Base-by-base conservation (phyloP, 805 yeast species). In the Cyberlindnera saturnus region DNA sequence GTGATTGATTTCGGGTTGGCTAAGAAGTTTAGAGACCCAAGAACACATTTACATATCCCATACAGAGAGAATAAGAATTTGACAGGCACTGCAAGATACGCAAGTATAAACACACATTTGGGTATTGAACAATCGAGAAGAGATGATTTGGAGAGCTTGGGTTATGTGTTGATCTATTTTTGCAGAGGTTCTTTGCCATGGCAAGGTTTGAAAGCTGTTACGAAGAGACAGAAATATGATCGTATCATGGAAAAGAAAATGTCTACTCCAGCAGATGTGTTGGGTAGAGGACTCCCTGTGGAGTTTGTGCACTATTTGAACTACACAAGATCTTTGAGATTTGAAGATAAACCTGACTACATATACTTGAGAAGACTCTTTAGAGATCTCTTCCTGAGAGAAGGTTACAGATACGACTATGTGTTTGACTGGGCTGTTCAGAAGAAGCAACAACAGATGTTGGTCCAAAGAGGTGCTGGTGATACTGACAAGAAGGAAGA, bases 161-260 rank as follows among this genome's bases (percentile, higher is more conserved):
- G 96, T 40, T 91, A 91, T 62, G 97, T 91, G 42, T 74, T 93
- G 56, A 86, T 91, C 55, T 91, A 91, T 67, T 93, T 91, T 63
- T 85, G 96, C 65, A 80, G 96, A 45, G 98, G 99, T 36, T 85
- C 95, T 15, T 77, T 91, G 57, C 99, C 99, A 42, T 91, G 99
- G 99, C 99, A 91, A 68, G 99, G 99, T 4, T 76, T 91, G 59
- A 89, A 89, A 67, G 99, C 98, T 33, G 93, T 91, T 20, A 88
- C 96, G 14, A 91, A 91, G 70, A 86, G 95, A 69, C 97, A 91
- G 65, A 91, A 93, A 67, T 91, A 91, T 66, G 97, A 91, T 68
- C 78, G 96, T 49, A 93, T 91, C 56, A 82, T 91, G 81, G 97
- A 91, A 63, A 87, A 86, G 72, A 91, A 91, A 66, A 80, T 90